These are phyloP conservation scores for Kodamaea nitidulidarum DNA, from an alignment of 805 yeast species.

Conservation along the genomic window DNA sequence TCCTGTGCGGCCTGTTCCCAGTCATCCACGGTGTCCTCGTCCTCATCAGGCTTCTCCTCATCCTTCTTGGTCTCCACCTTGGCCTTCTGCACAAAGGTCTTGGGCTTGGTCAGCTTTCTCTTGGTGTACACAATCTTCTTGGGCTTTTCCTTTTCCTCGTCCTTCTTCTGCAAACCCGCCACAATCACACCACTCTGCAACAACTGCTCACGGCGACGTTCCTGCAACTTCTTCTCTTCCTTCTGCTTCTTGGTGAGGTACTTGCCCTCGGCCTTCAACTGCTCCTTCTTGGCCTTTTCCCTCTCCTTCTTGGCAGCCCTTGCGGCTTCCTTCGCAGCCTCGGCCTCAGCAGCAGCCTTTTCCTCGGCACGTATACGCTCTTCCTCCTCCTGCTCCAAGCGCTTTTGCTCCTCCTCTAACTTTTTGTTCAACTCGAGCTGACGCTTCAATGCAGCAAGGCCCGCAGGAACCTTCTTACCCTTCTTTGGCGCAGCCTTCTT, in stretches of 20 bases:
- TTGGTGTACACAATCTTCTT: constrained; percentile 69
- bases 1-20: constrained; percentile 76
- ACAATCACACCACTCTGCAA: constrained; percentile 70
- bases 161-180: constrained; percentile 57
- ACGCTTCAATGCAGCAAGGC: constrained; percentile 83
- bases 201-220: constrained; percentile 84
- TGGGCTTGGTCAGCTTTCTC: constrained; percentile 56
- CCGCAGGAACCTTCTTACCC: constrained; percentile 82
- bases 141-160: constrained; percentile 38
- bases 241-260: constrained; percentile 90
- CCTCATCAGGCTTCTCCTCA: constrained; percentile 23
- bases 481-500: constrained; percentile 36
- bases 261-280: constrained; percentile 94
- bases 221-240: constrained; percentile 81
- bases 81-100: constrained; percentile 31
- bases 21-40: constrained; percentile 73
- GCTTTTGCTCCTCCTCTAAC: constrained; percentile 76
- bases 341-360: constrained; percentile 53
- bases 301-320: constrained; percentile 73
- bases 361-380: constrained; percentile 48
- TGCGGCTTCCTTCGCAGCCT: constrained; percentile 57
- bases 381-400: constrained; percentile 67
- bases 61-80: constrained; percentile 21
- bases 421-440: constrained; percentile 88
- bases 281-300: constrained; percentile 82